Conservation (phyloP, 208 protist genomes). For the Trypanosoma rangeli region DNA sequence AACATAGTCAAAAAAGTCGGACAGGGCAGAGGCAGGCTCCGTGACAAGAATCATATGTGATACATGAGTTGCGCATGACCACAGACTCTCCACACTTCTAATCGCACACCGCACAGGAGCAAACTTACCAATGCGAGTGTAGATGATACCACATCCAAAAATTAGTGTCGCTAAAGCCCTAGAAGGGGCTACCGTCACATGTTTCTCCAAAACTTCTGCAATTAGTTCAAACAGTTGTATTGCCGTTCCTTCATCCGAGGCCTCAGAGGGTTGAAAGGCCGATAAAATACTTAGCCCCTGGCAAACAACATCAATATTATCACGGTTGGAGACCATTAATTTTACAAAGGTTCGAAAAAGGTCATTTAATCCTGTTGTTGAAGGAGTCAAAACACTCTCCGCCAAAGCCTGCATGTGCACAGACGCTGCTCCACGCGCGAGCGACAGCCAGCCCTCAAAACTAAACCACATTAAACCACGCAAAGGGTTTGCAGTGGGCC, state of each 20-base stretch:
- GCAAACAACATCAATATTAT: slow-evolving; percentile 22
- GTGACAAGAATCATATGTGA: slow-evolving; percentile 36
- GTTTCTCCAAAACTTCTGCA: slow-evolving; percentile 16
- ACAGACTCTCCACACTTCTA: slow-evolving; percentile 33
- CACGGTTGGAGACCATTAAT: slow-evolving; percentile 13
- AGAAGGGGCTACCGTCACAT: slow-evolving; percentile 5
- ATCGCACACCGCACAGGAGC: slow-evolving; percentile 17
- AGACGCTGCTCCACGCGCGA: slow-evolving; percentile 7
- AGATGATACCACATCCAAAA: slow-evolving; percentile 26
- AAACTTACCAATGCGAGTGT: slow-evolving; percentile 16
- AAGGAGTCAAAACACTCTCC: slow-evolving; percentile 1
- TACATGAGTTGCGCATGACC: slow-evolving; percentile 31
- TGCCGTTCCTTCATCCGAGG: slow-evolving; percentile 1
- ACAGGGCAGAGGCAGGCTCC: slow-evolving; percentile 22
- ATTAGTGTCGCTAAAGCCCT: slow-evolving; percentile 11
- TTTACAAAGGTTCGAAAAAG: slow-evolving; percentile 25
- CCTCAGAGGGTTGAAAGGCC: slow-evolving; percentile 18
- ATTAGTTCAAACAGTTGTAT: slow-evolving; percentile 31
- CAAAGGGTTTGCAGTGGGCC: slow-evolving; percentile 9
- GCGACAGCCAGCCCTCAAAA: slow-evolving; percentile 18
- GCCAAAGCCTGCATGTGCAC: slow-evolving; percentile 1
- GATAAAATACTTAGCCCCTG: slow-evolving; percentile 17
- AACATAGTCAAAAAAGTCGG: slow-evolving; percentile 36
- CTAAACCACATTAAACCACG: slow-evolving; percentile 11
- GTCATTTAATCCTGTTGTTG: slow-evolving; percentile 9